Evolutionary conservation across 164 flowering plant species (phyloP), one percentile per base, ranked within the genome.

Genomic region (Tinospora cordifolia): DNA sequence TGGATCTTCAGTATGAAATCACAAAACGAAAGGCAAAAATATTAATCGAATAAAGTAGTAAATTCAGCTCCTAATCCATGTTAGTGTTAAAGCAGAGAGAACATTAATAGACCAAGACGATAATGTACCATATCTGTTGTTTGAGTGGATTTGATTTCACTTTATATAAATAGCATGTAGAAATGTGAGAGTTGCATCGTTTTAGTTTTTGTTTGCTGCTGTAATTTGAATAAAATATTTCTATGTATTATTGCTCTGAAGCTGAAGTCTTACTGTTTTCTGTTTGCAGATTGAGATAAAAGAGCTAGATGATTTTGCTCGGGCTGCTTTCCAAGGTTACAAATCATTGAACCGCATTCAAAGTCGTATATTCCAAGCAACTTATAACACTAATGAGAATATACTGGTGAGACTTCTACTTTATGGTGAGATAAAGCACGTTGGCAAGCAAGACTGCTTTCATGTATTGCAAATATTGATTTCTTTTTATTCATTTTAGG

Each of bases 281-380:
- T 78, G 66, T 68, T 78, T 13, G 73, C 87, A 94, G 99, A 90
- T 94, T 68, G 97, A 90, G 76, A 92, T 92, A 79, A 83, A 77
- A 75, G 99, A 94, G 82, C 80, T 94, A 67, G 99, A 92, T 86
- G 97, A 89, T 51, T 88, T 94, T 83, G 97, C 99, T 73, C 96
- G 92, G 86, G 90, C 97, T 86, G 99, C 99, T 77, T 94, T 94
- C 78, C 85, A 69, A 69, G 98, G 98, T 39, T 94, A 92, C 83
- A 90, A 89, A 77, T 81, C 91, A 46, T 80, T 94, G 63, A 94
- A 94, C 74, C 98, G 99, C 46, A 90, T 94, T 57, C 98, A 94
- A 82, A 94, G 98, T 84, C 88, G 86, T 74, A 94, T 94, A 71
- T 92, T 73, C 79, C 87, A 87, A 38, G 84, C 97, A 27, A 90